Base-by-base conservation (phyloP, 345 rosid genomes). In the Firmiana major region DNA sequence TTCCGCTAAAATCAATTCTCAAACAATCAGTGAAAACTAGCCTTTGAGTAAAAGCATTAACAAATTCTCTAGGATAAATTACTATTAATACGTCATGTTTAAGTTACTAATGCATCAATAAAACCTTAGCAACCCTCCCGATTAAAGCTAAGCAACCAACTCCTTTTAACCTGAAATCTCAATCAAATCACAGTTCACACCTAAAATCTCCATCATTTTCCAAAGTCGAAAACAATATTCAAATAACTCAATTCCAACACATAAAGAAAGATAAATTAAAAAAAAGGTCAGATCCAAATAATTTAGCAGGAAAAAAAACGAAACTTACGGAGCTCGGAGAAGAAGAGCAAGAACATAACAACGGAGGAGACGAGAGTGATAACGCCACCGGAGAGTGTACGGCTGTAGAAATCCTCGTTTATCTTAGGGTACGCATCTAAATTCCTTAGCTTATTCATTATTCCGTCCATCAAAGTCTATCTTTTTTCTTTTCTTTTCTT, bases 401-500 rank as follows among this genome's bases (percentile, higher is more conserved):
- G 97, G 87, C 97, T 91, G 78, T 93, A 93, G 83, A 96, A 96
- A 84, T 96, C 99, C 82, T 96, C 98, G 17, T 96, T 96, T 86
- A 96, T 87, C 80, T 96, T 96, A 0, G 99, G 98, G 80, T 96
- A 96, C 1, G 97, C 99, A 75, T 96, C 99, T 82, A 96, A 85
- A 84, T 84, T 92, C 88, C 97, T 83, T 42, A 93, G 76, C 90
- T 84, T 93, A 77, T 87, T 80, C 88, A 93, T 82, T n/a, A 93
- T 59, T 57, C 87, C 89, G 38, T 91, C 94, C 98, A 93, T 95
- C 38, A 58, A 38, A 38, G 13, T 69, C 65, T 2, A 5, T n/a
- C n/a, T 2, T 4, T 17, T 63, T 11, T 8, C 12, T 12, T 19
- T 17, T 17, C 40, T 54, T 6, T 15, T 2, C 4, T 73, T 15